Conservation (phyloP, 805 yeast species). For the Candida andamanensis region DNA sequence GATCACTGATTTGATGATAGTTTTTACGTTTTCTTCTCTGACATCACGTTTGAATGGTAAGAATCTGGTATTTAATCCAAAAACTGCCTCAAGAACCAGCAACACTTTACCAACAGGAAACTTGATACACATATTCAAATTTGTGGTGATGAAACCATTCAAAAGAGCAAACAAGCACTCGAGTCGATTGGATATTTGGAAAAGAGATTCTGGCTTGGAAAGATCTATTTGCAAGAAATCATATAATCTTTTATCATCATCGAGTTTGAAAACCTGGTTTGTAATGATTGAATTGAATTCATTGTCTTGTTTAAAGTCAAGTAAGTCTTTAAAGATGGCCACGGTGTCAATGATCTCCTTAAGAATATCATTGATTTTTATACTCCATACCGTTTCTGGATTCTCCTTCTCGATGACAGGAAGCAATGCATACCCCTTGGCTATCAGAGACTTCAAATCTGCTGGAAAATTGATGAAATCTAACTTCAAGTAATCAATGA, state of each 20-base stretch:
- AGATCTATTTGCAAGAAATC: slow-evolving; percentile 54
- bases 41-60: slow-evolving; percentile 55
- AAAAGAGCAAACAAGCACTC: slow-evolving; percentile 37
- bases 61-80: slow-evolving; percentile 51
- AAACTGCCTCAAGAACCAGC: slow-evolving; percentile 46
- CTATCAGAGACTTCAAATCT: slow-evolving; percentile 36
- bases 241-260: slow-evolving; percentile 21
- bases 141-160: slow-evolving; percentile 39
- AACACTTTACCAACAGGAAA: slow-evolving; percentile 62
- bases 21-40: slow-evolving; percentile 46
- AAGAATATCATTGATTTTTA: slow-evolving; percentile 43
- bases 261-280: slow-evolving; percentile 29
- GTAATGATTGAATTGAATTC: slow-evolving; percentile 32
- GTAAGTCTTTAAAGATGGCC: slow-evolving; percentile 51
- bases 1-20: slow-evolving; percentile 40
- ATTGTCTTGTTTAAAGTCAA: slow-evolving; percentile 53
- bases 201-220: slow-evolving; percentile 47
- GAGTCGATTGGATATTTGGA: slow-evolving; percentile 49
- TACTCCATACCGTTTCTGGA: slow-evolving; percentile 42
- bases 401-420: slow-evolving; percentile 53
- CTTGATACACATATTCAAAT: slow-evolving; percentile 51
- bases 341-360: slow-evolving; percentile 52
- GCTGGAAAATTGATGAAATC: slow-evolving; percentile 26
- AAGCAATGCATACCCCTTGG: slow-evolving; percentile 49
- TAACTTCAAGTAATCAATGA: slow-evolving; percentile 35